Conservation (phyloP, 2,329 filamentous ascomycete genomes). For the Talaromyces sp. region DNA sequence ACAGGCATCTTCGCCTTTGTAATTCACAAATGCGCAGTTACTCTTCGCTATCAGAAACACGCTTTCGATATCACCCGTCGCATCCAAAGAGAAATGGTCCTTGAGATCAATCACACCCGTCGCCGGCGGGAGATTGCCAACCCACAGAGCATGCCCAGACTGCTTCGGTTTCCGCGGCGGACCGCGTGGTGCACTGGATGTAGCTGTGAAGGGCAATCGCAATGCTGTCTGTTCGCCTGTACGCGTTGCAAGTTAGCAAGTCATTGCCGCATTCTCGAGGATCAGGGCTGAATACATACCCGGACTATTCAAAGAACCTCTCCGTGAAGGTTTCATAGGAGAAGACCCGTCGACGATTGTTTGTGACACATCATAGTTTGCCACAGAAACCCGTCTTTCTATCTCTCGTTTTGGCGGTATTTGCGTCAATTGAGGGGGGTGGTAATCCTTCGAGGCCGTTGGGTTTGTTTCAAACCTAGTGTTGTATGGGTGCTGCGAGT, state of each 20-base stretch:
- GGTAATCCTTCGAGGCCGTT: slow-evolving; percentile 9
- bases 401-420: slow-evolving; percentile 24
- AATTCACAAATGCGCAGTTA: slow-evolving; percentile 96
- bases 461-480: slow-evolving; percentile 17
- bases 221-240: background rate
- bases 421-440: slow-evolving; percentile 16
- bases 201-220: slow-evolving; percentile 9
- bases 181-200: slow-evolving; percentile 49
- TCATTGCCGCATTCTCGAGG: background rate
- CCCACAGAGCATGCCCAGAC: slow-evolving; percentile 87
- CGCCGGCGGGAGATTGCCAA: slow-evolving; percentile 85
- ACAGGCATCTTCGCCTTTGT: slow-evolving; percentile 74
- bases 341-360: slow-evolving; percentile 36
- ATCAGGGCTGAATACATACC: background rate
- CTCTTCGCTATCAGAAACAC: slow-evolving; percentile 94
- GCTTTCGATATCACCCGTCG: slow-evolving; percentile 72
- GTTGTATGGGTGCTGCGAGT: slow-evolving; percentile 20
- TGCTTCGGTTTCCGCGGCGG: slow-evolving; percentile 63
- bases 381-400: slow-evolving; percentile 11
- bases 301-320: slow-evolving; percentile 2
- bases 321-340: slow-evolving; percentile 20
- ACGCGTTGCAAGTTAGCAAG: background rate
- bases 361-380: slow-evolving; percentile 29
- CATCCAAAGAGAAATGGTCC: slow-evolving; percentile 79
- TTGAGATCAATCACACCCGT: slow-evolving; percentile 81